Percentiles rank a stretch among this genome's conserved stretches.
Conservation (phyloP, 2,329 filamentous ascomycete species). For the Huntiella bhutanensis region DNA sequence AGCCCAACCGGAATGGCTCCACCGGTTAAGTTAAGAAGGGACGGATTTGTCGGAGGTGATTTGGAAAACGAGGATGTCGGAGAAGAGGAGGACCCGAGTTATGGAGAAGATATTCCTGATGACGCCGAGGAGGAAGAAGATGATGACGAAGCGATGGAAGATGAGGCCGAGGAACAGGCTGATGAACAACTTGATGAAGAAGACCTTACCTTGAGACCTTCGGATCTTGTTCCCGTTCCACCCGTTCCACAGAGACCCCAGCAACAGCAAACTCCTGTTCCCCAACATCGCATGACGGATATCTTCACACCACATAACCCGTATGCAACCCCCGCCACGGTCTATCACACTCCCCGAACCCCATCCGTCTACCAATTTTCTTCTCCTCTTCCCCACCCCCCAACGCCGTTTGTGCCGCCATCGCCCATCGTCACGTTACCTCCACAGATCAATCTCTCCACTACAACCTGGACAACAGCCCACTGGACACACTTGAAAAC, state of each 20-base stretch:
- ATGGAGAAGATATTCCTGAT: neutral
- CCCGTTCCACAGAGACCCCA: neutral
- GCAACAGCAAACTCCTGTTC: neutral
- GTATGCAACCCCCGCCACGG: neutral
- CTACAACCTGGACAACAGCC: conserved; percentile 26
- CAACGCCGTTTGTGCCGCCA: conserved; percentile 15
- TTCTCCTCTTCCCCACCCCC: conserved; percentile 6
- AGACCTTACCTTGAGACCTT: neutral
- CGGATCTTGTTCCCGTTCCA: no score
- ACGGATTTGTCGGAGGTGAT: conserved; percentile 5
- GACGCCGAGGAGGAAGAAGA: conserved; percentile 2
- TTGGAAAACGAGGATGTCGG: neutral
- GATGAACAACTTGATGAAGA: neutral
- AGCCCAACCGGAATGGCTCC: conserved; percentile 6
- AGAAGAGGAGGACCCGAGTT: neutral
- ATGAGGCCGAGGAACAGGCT: neutral
- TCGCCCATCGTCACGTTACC: conserved; percentile 13
- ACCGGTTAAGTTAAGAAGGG: conserved; percentile 6
- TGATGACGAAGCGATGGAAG: neutral
- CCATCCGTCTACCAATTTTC: neutral
- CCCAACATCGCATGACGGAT: conserved; percentile 1
- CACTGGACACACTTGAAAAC: conserved; percentile 37
- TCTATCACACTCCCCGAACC: conserved; percentile 3
- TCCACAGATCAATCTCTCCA: conserved; percentile 18
- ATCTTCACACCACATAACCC: conserved; percentile 6